Evolutionary conservation across 116 monocot species (phyloP), one percentile per base, ranked within the genome.

Genomic region (Iris pallida): DNA sequence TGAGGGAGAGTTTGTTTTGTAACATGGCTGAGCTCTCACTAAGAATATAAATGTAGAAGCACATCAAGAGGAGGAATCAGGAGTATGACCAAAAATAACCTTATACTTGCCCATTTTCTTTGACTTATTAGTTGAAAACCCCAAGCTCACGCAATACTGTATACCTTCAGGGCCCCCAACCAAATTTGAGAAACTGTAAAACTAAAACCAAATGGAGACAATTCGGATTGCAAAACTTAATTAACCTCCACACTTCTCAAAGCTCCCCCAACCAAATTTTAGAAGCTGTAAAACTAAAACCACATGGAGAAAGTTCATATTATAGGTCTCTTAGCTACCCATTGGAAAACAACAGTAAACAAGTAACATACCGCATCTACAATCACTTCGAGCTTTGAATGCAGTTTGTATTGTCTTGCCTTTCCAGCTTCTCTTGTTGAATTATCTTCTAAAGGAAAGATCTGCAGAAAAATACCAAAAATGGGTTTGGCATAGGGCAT

Each of bases 301-400:
- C 0, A 45, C n/a, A 30, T 30, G 30, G 30, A 18, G 47, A 20
- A 19, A 43, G 53, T 18, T n/a, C 0, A 53, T 11, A 7, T 9
- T 8, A 11, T 8, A n/a, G 30, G 20, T 1, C 5, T 11, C 3
- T 6, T 8, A 7, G 10, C 30, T 42, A 5, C 6, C 42, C 20
- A 45, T 7, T 16, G 16, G 0, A n/a, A 42, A 7, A 8, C 6
- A 61, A 53, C 5, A 11, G 5, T 49, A 63, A 43, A 14, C 13
- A 5, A 6, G 4, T 14, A 2, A 8, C 74, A 62, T 80, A 85
- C 85, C 41, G 63, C 70, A 59, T 68, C 12, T 5, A 70, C 42
- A 47, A 85, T 59, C 66, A 71, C 66, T 53, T 85, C 77, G 15
- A 41, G 45, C 70, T 80, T 85, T 16, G 61, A 55, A 20, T 49